Evolutionary conservation across 208 protist species (phyloP).

Genomic region (Crithidia thermophila): DNA sequence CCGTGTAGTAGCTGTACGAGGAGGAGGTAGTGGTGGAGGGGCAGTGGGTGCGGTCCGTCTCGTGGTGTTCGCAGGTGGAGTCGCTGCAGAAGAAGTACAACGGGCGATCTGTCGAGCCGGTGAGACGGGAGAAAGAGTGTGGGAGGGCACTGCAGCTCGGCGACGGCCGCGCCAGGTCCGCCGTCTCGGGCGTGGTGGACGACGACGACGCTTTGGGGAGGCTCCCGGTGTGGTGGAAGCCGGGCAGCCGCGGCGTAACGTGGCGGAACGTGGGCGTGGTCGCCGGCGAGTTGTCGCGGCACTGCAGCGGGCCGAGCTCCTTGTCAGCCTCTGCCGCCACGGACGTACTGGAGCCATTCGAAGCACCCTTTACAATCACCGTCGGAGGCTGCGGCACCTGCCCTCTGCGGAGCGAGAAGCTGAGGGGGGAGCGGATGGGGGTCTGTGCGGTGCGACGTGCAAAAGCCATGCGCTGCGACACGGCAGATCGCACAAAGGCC

Average conservation of each 20-base stretch:
- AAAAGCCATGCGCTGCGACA: conserved; percentile 8
- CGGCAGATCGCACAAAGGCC: conserved; percentile 32
- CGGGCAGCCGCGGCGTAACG: not conserved
- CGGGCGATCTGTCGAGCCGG: conserved; percentile 8
- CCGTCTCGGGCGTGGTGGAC: not conserved
- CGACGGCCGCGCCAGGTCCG: not conserved
- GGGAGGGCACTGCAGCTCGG: conserved; percentile 2
- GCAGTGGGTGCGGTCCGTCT: not conserved
- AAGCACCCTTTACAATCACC: not conserved
- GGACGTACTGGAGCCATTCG: not conserved
- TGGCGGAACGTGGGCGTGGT: not conserved
- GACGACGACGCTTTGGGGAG: not conserved
- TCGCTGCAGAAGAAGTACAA: conserved; percentile 11
- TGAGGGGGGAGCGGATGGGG: not conserved
- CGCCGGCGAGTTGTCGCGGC: too few species aligned
- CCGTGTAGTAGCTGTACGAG: not conserved
- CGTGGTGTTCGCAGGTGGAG: conserved; percentile 4
- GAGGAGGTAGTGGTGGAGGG: conserved; percentile 1
- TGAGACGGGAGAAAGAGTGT: conserved; percentile 18
- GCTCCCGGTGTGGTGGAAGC: not conserved
- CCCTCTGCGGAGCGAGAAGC: not conserved
- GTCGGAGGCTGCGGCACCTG: conserved; percentile 5
- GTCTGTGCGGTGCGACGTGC: conserved; percentile 7
- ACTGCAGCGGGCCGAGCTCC: too few species aligned
- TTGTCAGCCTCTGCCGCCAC: too few species aligned